Evolutionary conservation across 495 filamentous ascomycete species (phyloP), one percentile per base, ranked within the genome.

Genomic region (Penicillium salamii): DNA sequence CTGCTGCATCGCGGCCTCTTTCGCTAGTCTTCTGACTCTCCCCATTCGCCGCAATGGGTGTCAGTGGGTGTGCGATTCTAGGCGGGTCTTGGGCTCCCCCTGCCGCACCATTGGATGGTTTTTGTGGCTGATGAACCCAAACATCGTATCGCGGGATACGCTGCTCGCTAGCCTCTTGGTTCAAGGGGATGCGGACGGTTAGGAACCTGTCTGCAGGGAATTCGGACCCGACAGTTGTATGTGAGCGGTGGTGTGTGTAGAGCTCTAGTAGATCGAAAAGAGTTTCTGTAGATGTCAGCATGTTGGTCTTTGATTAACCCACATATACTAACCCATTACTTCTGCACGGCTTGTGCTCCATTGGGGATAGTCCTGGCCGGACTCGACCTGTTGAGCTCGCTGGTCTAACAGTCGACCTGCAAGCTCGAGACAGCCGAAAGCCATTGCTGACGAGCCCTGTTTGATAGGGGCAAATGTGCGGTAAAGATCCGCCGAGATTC

Each of bases 381-480:
- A 58, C 38, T 80, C 70, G 13, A 85, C 59, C 15, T 63, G 64
- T 6, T 75, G 71, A 5, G 78, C 52, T 26, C 74, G 72, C 32
- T 69, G 62, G 14, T 77, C 79, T 43, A 78, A 69, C 20, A 97
- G 62, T 19, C 87, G 79, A 1, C 83, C 77, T 1, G 91, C 84
- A 32, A 97, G 80, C 65, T 95, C 90, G 2, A 95, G 70, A 58
- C 87, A 82, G n/a, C 83, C 84, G 38, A 93, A 72, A 3, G 90
- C 90, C 71, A 96, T 83, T 3, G 88, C 85, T 15, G 83, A 77
- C 4, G 85, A 84, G 0, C 82, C 85, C 50, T 95, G 89, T 68
- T 97, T 97, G 28, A 97, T 72, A 14, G 92, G 93, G 5, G 87
- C 85, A 66, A 89, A 95, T 3, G 93, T 98, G 55, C 91, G 88